A percentile compares a stretch with the other conserved stretches of the same genome.
Conservation (phyloP, 2,329 filamentous ascomycete genomes). For the Claviceps capensis region DNA sequence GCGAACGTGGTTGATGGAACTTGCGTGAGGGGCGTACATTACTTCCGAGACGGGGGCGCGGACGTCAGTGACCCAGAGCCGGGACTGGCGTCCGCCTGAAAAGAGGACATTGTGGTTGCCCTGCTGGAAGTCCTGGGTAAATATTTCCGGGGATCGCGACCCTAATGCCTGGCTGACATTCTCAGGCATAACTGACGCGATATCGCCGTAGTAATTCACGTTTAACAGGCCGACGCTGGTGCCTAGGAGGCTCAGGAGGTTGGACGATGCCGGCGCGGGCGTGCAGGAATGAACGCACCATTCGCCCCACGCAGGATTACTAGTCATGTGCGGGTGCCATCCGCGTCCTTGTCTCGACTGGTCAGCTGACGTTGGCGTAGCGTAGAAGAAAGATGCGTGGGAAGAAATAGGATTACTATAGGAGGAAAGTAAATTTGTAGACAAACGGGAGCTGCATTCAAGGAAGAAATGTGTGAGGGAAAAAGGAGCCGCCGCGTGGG, state of each 20-base stretch:
- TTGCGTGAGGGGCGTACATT: constrained; percentile 22
- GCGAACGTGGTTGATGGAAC: constrained; percentile 34
- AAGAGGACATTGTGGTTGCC: constrained; percentile 31
- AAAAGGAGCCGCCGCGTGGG: no score
- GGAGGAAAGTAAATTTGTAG: no score
- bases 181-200: constrained; percentile 21
- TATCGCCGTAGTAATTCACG: constrained; percentile 18
- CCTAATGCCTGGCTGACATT: constrained; percentile 3
- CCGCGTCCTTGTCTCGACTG: no score
- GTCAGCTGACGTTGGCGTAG: no score
- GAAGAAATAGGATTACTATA: no score
- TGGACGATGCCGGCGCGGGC: constrained; percentile 25
- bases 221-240: constrained; percentile 33
- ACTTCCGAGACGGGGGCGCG: constrained; percentile 22
- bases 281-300: constrained; percentile 27
- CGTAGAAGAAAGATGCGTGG: no score
- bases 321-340: not conserved
- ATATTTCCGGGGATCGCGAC: constrained; percentile 24
- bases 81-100: constrained; percentile 36
- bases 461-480: no score
- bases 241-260: constrained; percentile 32
- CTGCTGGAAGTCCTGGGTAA: constrained; percentile 34
- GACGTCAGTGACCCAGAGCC: constrained; percentile 31
- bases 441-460: no score
- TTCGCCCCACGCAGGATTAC: constrained; percentile 15